phyloP scores from a whole-genome alignment of 2,329 filamentous ascomycete species.

The Cladosporium colombiae region DNA sequence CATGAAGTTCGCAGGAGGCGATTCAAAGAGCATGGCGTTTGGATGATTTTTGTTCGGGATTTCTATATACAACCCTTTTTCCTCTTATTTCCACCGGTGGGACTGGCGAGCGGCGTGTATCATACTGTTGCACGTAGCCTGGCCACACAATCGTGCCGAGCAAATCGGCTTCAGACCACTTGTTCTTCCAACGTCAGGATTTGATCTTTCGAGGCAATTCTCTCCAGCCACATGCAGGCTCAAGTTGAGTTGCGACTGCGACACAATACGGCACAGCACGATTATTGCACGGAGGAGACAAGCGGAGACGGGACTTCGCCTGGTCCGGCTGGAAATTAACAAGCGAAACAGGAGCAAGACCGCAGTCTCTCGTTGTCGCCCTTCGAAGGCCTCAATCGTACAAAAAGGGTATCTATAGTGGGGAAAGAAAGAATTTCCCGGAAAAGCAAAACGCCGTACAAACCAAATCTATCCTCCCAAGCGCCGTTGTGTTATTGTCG shows the following conservation, averaged over 20 bases:
- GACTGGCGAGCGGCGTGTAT: slow-evolving; percentile 9
- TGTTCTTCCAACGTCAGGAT: neutral
- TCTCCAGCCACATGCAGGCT: too few relatives aligned
- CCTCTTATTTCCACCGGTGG: neutral
- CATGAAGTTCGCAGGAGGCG: neutral
- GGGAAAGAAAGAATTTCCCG: neutral
- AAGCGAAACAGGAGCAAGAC: neutral
- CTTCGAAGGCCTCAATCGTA: neutral
- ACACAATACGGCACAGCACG: neutral
- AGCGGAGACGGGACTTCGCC: neutral
- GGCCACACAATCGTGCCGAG: slow-evolving; percentile 7
- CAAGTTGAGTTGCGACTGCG: neutral
- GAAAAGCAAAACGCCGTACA: neutral
- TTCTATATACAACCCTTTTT: slow-evolving; percentile 4
- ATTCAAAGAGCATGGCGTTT: slow-evolving; percentile 18
- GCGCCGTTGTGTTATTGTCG: slow-evolving; percentile 1
- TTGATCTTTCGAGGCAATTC: neutral
- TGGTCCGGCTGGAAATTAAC: neutral
- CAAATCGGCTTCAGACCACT: neutral
- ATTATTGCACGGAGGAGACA: neutral
- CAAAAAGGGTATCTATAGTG: slow-evolving; percentile 9
- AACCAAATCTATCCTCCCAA: neutral
- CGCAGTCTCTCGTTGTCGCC: neutral
- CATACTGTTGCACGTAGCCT: slow-evolving; percentile 15
- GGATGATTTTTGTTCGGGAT: slow-evolving; percentile 5